These are phyloP conservation scores for Sordaria brevicollis DNA, from an alignment of 495 filamentous ascomycete genomes.

Conservation along the genomic window DNA sequence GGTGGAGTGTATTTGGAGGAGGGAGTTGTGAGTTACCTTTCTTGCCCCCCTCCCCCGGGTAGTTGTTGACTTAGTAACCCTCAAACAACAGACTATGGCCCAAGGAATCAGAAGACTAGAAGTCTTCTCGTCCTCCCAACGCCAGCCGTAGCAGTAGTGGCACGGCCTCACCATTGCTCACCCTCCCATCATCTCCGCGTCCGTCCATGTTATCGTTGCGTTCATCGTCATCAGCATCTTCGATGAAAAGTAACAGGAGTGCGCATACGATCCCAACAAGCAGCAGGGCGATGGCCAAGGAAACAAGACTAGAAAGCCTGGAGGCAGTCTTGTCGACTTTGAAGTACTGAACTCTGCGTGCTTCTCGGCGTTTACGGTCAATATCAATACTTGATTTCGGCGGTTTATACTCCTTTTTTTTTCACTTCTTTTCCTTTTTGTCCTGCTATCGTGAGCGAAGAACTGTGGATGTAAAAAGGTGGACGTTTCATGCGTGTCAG, in stretches of 20 bases:
- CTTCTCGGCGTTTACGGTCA: neutral
- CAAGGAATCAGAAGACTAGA: conserved; percentile 16
- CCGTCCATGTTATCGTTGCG: neutral
- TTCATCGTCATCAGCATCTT: neutral
- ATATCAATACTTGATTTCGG: no score
- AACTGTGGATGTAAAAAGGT: no score
- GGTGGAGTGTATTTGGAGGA: conserved; percentile 53
- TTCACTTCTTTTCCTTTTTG: neutral
- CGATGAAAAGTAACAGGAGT: neutral
- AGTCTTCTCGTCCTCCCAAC: neutral
- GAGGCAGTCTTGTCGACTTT: neutral
- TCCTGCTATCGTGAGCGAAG: no score
- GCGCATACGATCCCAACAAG: neutral
- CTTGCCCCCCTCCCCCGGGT: neutral
- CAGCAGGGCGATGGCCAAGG: neutral
- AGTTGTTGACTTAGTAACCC: no score
- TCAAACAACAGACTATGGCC: conserved; percentile 16
- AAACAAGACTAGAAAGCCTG: neutral
- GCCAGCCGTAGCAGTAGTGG: neutral
- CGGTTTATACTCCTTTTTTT: no score
- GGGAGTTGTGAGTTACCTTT: conserved; percentile 30
- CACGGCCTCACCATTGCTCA: neutral
- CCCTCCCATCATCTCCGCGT: neutral
- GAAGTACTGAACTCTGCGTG: neutral
- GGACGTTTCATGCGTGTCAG: neutral